phyloP scores from a whole-genome alignment of 371 early-diverging fungal species.

The Mortierella sp. region DNA sequence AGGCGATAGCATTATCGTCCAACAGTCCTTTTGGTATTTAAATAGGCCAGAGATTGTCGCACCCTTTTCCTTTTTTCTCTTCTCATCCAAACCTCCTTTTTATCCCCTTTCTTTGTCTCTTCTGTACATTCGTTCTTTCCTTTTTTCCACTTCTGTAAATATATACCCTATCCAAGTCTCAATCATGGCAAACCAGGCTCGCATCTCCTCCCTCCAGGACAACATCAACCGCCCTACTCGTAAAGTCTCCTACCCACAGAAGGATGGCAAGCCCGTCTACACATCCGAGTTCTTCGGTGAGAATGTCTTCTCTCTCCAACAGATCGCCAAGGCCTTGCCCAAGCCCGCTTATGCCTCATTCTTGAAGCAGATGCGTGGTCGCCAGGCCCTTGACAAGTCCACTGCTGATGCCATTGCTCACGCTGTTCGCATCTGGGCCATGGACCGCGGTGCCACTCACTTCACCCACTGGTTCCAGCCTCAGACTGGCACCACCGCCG shows the following conservation, averaged over 20 bases:
- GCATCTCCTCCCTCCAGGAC: constrained; percentile 63
- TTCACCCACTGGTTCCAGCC: constrained; percentile 99
- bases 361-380: constrained; percentile 88
- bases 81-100: constrained; percentile 4
- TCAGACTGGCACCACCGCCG: constrained; percentile 96
- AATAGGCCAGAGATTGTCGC: constrained; percentile 3
- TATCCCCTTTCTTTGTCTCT: not conserved
- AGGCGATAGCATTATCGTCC: not conserved
- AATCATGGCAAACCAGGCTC: constrained; percentile 63
- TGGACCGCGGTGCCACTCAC: constrained; percentile 95
- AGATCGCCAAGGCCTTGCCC: constrained; percentile 90
- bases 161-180: constrained; percentile 59
- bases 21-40: constrained; percentile 11
- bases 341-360: constrained; percentile 96
- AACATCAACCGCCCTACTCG: constrained; percentile 68
- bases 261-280: constrained; percentile 76
- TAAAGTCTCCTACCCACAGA: constrained; percentile 77
- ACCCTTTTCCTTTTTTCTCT: not conserved
- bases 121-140: not conserved
- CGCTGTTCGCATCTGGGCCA: constrained; percentile 97
- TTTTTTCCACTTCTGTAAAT: constrained; percentile 18
- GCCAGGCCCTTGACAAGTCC: constrained; percentile 90
- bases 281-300: constrained; percentile 92
- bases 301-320: constrained; percentile 91
- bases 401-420: constrained; percentile 98